A percentile compares a stretch with the other conserved stretches of the same genome.
Evolutionary conservation across 108 stramenopile genomes (phyloP).

Genomic region (Skeletonema tropicum): DNA sequence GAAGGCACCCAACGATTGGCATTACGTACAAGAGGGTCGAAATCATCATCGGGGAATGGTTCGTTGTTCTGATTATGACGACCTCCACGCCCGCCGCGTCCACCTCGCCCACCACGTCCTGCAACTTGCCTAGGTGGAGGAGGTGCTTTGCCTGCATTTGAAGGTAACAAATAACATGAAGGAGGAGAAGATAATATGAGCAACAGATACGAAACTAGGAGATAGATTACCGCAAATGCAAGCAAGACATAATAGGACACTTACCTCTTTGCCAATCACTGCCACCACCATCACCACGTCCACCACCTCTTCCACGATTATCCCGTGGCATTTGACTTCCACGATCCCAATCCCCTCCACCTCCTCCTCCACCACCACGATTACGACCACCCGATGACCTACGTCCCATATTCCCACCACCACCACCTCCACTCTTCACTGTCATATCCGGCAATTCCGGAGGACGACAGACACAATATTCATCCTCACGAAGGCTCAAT

Average conservation of each 20-base stretch:
- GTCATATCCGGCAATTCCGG: slow-evolving; percentile 42
- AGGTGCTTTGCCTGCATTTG: slow-evolving; percentile 23
- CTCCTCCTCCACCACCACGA: slow-evolving; percentile 31
- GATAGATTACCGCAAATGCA: not conserved
- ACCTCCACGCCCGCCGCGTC: slow-evolving; percentile 21
- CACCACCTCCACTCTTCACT: slow-evolving; percentile 24
- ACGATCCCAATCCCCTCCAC: slow-evolving; percentile 28
- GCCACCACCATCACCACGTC: slow-evolving; percentile 16
- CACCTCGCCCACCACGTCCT: slow-evolving; percentile 21
- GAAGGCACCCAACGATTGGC: slow-evolving; percentile 78
- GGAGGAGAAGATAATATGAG: not conserved
- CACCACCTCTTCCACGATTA: slow-evolving; percentile 24
- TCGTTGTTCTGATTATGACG: slow-evolving; percentile 10
- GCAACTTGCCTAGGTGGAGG: slow-evolving; percentile 30
- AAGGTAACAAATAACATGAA: not conserved
- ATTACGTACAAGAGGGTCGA: slow-evolving; percentile 63
- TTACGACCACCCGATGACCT: slow-evolving; percentile 13
- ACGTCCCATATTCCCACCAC: slow-evolving; percentile 1
- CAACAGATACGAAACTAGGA: not conserved
- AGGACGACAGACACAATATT: slow-evolving; percentile 41
- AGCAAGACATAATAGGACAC: not conserved
- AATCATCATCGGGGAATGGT: slow-evolving; percentile 42
- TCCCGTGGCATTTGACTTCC: slow-evolving; percentile 11
- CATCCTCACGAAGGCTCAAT: slow-evolving; percentile 31
- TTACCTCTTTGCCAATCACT: slow-evolving; percentile 22